phyloP scores from a whole-genome alignment of 78 protist species.

The Dictyostelium intermedium region DNA sequence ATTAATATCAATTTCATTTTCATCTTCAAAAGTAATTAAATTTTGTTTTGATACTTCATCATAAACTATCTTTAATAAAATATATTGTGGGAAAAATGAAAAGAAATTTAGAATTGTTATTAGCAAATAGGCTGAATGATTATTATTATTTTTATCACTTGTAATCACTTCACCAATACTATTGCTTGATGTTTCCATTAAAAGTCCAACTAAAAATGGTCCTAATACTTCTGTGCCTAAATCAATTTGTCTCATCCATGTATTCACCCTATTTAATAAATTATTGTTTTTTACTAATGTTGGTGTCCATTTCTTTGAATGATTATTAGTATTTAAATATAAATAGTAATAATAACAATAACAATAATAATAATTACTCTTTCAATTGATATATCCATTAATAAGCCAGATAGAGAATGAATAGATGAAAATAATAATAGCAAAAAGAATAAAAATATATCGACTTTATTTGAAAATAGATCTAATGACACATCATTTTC shows the following conservation, averaged over 20 bases:
- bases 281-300: not conserved
- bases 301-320: conserved; percentile 55
- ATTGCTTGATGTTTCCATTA: not conserved
- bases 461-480: not conserved
- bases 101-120: conserved; percentile 12
- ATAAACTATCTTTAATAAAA: not conserved
- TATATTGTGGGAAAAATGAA: conserved; percentile 43
- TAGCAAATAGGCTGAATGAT: not conserved
- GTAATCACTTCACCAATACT: not conserved
- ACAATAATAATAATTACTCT: not conserved
- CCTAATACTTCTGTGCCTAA: conserved; percentile 35
- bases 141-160: not conserved
- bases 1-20: not conserved
- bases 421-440: conserved; percentile 5
- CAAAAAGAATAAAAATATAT: not conserved
- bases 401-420: conserved; percentile 13
- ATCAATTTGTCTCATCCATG: conserved; percentile 54
- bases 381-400: conserved; percentile 63
- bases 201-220: conserved; percentile 41
- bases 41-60: too few species aligned
- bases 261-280: not conserved
- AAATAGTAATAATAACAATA: not conserved
- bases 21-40: not conserved
- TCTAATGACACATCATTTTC: not conserved
- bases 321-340: not conserved